phyloP scores from a whole-genome alignment of 306 rosid genomes.

The Acacia melanoxylon region DNA sequence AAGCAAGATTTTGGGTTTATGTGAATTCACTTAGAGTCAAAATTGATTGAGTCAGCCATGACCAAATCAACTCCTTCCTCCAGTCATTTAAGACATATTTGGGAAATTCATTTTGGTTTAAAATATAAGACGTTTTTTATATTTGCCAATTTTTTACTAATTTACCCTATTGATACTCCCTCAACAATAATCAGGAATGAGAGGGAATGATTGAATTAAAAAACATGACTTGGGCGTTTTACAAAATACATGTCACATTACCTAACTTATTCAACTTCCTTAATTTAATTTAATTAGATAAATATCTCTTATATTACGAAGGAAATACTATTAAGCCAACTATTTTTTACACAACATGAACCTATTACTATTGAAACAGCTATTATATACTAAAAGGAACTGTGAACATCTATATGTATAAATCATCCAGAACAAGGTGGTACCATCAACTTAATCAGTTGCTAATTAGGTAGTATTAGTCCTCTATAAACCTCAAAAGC shows the following conservation, averaged over 20 bases:
- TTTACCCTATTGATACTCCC: too few relatives aligned
- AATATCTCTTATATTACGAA: too few relatives aligned
- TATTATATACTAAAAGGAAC: neutral
- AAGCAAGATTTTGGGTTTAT: neutral
- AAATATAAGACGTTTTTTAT: too few relatives aligned
- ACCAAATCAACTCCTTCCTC: neutral
- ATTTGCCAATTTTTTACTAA: too few relatives aligned
- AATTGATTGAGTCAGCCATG: neutral
- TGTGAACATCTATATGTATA: neutral
- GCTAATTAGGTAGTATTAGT: neutral
- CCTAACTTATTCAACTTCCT: too few relatives aligned
- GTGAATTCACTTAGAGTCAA: neutral
- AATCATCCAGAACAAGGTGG: too few relatives aligned
- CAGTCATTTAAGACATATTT: too few relatives aligned
- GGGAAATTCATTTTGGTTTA: fast-evolving
- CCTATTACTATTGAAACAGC: neutral
- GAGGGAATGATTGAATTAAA: fast-evolving
- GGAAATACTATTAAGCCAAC: neutral
- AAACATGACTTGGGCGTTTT: too few relatives aligned
- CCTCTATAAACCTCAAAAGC: neutral
- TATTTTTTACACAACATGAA: too few relatives aligned
- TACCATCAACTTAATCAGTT: neutral
- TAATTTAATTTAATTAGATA: too few relatives aligned
- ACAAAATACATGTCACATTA: too few relatives aligned
- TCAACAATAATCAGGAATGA: too few relatives aligned